Base-by-base conservation (phyloP, 148 eudicot species). In the Mesembryanthemum crystallinum region DNA sequence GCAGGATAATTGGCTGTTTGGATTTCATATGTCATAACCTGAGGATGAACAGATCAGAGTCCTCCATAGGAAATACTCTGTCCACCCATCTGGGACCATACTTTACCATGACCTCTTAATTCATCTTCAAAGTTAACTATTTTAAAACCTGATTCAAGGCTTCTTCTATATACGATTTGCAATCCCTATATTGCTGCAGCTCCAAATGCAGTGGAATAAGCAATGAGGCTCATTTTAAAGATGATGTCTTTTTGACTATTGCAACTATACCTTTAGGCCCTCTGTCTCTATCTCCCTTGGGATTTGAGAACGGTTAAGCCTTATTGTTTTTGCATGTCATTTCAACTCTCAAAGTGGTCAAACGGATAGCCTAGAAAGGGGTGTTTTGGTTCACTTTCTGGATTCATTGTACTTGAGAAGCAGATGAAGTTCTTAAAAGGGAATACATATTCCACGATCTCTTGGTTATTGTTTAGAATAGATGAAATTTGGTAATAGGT, bases 381-480 rank as follows among this genome's bases (percentile, higher is more conserved):
- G 32, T 18, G 9, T 32, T 25, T 18, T 69, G 72, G 51, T 69
- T 49, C 30, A 23, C 72, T 47, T 69, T 67, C 59, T 24, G 72
- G 17, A 69, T n/a, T 45, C 1, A 69, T 68, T 68, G 72, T 43
- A 27, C 39, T 69, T 69, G 37, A 27, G 72, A 7, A 51, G 58
- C 37, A 21, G 24, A 17, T 69, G 35, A 57, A 4, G 6, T 28
- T 47, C 39, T 17, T 8, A 7, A 69, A 49, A 47, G 7, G 58
- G 23, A 42, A 27, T 43, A 58, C 29, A 30, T 49, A 27, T 69
- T 69, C 23, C 15, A 28, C 27, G 37, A 59, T 59, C 11, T 18
- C 61, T 57, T n/a, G 27, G 27, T 57, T 0, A 57, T 23, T 57
- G 61, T 57, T 23, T 57, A 21, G 61, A 66, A 11, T 33, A 14